A percentile compares a stretch with the other conserved stretches of the same genome.
phyloP scores from a whole-genome alignment of 2,329 filamentous ascomycete species.

The Neopestalotiopsis sp. region DNA sequence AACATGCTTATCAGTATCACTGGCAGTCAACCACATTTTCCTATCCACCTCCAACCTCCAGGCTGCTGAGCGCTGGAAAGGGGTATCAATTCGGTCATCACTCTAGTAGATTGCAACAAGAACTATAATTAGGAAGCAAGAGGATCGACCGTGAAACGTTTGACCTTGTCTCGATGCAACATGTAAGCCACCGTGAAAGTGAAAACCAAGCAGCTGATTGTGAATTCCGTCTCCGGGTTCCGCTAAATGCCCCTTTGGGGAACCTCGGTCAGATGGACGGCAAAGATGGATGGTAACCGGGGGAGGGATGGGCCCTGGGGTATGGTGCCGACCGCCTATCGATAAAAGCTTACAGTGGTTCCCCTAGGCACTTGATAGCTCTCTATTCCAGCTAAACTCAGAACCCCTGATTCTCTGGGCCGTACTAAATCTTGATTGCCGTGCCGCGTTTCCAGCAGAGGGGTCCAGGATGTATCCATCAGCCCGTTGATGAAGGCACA shows the following conservation, averaged over 20 bases:
- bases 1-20: background rate
- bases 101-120: background rate
- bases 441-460: background rate
- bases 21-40: no score
- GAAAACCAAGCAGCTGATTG: background rate
- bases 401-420: no score
- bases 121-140: background rate
- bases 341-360: background rate
- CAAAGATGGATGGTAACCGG: background rate
- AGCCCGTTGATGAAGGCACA: no score
- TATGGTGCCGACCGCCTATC: background rate
- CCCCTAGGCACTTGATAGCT: background rate
- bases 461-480: no score
- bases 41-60: no score
- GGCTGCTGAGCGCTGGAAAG: no score
- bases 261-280: constrained; percentile 4
- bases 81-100: no score
- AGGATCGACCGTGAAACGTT: background rate
- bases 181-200: background rate
- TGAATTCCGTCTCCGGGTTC: background rate
- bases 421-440: background rate
- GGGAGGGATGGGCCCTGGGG: no score
- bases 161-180: background rate
- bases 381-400: no score
- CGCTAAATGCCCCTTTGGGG: background rate